Conservation (phyloP, 495 filamentous ascomycete species). For the Physcia stellaris region DNA sequence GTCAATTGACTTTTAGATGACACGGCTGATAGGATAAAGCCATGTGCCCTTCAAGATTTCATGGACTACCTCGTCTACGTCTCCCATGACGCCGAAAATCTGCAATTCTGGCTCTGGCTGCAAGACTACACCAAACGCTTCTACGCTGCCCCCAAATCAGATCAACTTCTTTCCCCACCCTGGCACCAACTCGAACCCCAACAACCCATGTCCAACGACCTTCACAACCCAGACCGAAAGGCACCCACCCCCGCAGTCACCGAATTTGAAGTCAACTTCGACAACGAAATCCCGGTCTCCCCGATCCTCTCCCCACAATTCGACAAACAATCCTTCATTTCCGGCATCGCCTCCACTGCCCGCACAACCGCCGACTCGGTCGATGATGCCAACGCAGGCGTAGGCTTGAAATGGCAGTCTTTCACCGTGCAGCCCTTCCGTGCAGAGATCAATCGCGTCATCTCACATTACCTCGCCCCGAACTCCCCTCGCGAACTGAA, state of each 20-base stretch:
- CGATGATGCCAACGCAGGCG: constrained; percentile 9
- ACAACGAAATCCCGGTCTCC: constrained; percentile 6
- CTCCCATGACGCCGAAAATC: constrained; percentile 31
- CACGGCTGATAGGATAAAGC: constrained; percentile 10
- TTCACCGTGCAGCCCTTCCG: constrained; percentile 51
- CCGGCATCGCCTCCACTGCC: constrained; percentile 6
- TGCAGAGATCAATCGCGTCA: constrained; percentile 52
- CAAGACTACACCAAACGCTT: constrained; percentile 31
- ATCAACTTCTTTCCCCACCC: constrained; percentile 19
- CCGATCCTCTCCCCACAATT: constrained; percentile 4
- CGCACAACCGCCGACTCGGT: constrained; percentile 6
- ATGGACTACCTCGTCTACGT: constrained; percentile 36
- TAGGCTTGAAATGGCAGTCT: constrained; percentile 12
- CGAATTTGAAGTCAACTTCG: constrained; percentile 8
- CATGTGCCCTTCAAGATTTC: constrained; percentile 32
- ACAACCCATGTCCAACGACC: constrained; percentile 5
- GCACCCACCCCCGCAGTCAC: constrained; percentile 2
- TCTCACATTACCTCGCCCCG: constrained; percentile 52
- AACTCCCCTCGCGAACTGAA: constrained; percentile 55
- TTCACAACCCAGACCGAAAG: constrained; percentile 2
- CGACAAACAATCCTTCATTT: constrained; percentile 13
- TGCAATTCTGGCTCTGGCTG: constrained; percentile 41
- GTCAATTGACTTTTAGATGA: constrained; percentile 9
- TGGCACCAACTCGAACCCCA: constrained; percentile 12
- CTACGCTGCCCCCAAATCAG: constrained; percentile 9